Conservation (phyloP, 208 protist species). For the Wallacemonas sp. region DNA sequence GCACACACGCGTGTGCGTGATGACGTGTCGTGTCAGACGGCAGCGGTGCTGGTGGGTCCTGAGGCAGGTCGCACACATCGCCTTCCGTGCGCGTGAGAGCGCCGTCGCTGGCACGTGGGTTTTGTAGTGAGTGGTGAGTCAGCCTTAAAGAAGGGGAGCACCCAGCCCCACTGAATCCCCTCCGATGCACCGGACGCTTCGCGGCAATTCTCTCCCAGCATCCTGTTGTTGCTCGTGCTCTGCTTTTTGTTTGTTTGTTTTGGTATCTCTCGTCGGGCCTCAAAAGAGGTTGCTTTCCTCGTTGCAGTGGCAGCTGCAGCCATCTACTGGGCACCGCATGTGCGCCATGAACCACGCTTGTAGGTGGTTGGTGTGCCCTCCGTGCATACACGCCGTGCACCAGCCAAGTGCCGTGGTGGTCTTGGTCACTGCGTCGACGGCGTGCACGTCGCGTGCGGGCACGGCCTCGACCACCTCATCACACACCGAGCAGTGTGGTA, state of each 20-base stretch:
- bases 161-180: no score
- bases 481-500: constrained; percentile 57
- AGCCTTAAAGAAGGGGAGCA: no score
- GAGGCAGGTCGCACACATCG: no score
- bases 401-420: constrained; percentile 50
- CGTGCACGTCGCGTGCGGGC: constrained; percentile 8
- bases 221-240: no score
- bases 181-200: no score
- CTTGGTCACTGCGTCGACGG: constrained; percentile 3
- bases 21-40: no score
- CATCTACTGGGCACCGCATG: constrained; percentile 61
- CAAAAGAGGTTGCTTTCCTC: constrained; percentile 42
- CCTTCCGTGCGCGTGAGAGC: no score
- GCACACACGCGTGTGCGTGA: no score
- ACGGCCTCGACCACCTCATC: constrained; percentile 20
- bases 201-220: no score
- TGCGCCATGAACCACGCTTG: constrained; percentile 78
- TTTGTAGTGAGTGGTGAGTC: no score
- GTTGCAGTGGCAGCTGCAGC: constrained; percentile 78
- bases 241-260: not conserved
- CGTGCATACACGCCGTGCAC: constrained; percentile 81
- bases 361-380: constrained; percentile 80
- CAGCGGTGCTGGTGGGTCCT: no score
- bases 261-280: not conserved
- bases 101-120: no score